Evolutionary conservation across 306 rosid species (phyloP), one percentile per base, ranked within the genome.

Genomic region (Quillaja saponaria): DNA sequence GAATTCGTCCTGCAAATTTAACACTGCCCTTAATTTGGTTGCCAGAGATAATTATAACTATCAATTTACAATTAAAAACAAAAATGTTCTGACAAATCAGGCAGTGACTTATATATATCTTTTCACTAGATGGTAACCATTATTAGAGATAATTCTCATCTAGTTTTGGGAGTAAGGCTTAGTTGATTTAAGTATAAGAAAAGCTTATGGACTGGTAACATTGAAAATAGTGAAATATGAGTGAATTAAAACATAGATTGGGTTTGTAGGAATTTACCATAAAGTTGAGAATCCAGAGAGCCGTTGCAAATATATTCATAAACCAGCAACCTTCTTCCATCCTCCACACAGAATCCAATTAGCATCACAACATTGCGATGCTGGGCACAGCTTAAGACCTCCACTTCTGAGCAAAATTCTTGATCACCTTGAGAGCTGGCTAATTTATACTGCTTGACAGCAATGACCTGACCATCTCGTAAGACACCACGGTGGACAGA

Each of bases 361-460:
- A 92, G 82, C 96, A 86, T 82, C 71, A 92, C 96, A 33, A 92
- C 99, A 49, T 89, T 92, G 7, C 96, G 96, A 77, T 92, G 99
- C 68, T 92, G 99, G 10, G 99, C 96, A 39, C 99, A 89, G 79
- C 94, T 92, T 69, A 92, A 80, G 60, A 92, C 94, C 66, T 92
- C 99, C 0, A 92, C 96, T 81, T 92, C 99, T 20, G 96, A 89
- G 84, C 96, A 92, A 70, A 92, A 92, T 48, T 92, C 99, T 63
- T 76, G 78, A 69, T 92, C 99, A 18, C 99, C 99, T 74, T 92
- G 99, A 53, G 96, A 71, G 17, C 96, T 92, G 34, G 95, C 96
- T 62, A 80, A 54, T 65, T 92, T 89, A 70, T 92, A 73, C 71
- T 89, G 96, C 89, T 92, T 92, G 47, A 89, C 99, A 18, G 96